A percentile compares a stretch with the other conserved stretches of the same genome.
Evolutionary conservation across 768 basidiomycete species (phyloP).

Genomic region (Tylopilus plumbeoviolaceoides): DNA sequence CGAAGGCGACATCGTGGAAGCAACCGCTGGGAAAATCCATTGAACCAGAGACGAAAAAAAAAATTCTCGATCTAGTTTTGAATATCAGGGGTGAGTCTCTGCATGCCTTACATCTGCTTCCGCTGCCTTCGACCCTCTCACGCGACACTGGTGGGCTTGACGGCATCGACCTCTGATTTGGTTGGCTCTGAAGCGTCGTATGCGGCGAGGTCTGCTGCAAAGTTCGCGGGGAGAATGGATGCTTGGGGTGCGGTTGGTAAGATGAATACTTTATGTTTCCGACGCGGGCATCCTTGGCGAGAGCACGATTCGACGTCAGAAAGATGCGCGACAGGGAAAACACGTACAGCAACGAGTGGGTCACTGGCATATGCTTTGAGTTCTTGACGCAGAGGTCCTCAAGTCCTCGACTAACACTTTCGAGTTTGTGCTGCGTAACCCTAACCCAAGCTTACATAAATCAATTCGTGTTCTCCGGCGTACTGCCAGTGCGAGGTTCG

Average conservation of each 20-base stretch:
- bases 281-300: constrained; percentile 82
- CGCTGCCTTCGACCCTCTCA: constrained; percentile 34
- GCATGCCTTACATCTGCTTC: constrained; percentile 74
- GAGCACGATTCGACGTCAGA: background rate
- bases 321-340: background rate
- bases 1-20: background rate
- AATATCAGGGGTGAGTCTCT: constrained; percentile 50
- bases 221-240: constrained; percentile 74
- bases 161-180: constrained; percentile 40
- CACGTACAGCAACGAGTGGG: constrained; percentile 64
- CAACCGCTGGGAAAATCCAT: constrained; percentile 12
- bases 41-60: background rate
- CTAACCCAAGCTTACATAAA: too few species aligned
- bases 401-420: too few species aligned
- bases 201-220: constrained; percentile 82
- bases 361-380: constrained; percentile 92
- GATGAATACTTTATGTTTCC: constrained; percentile 80
- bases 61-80: constrained; percentile 9
- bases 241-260: constrained; percentile 69
- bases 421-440: too few species aligned
- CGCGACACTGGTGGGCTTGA: constrained; percentile 22
- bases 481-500: too few species aligned
- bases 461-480: too few species aligned
- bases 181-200: constrained; percentile 83
- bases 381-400: constrained; percentile 90